These are phyloP conservation scores for Globisporangium barbulae DNA, from an alignment of 352 stramenopile genomes.

Conservation along the genomic window DNA sequence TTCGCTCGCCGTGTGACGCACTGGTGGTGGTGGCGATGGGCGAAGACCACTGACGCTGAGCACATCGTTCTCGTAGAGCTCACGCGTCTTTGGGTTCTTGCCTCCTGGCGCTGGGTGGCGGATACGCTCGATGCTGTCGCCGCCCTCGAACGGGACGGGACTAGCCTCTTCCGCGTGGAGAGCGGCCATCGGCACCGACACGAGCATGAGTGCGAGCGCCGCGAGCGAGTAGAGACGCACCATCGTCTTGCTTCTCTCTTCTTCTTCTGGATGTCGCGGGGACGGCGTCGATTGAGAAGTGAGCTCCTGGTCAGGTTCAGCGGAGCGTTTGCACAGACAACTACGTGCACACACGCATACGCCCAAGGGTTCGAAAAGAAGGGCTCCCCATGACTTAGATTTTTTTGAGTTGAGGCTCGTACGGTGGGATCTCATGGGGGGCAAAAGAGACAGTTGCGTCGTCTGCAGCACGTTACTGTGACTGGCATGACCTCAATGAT, in stretches of 20 bases:
- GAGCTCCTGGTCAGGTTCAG: neutral
- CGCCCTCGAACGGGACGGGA: neutral
- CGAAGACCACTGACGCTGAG: neutral
- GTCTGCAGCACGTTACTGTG: neutral
- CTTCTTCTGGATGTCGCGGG: neutral
- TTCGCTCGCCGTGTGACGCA: neutral
- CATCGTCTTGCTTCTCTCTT: neutral
- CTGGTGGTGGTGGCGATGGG: neutral
- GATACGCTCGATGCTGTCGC: neutral
- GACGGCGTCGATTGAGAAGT: neutral
- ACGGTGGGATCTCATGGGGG: neutral
- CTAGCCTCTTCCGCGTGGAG: neutral
- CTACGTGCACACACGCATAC: neutral
- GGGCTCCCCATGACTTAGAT: neutral
- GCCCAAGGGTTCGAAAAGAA: neutral
- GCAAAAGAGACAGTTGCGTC: neutral
- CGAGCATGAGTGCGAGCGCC: slow-evolving; percentile 4
- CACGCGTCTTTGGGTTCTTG: neutral
- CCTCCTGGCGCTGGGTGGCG: neutral
- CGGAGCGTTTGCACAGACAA: neutral
- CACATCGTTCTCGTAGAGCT: neutral
- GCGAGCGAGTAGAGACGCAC: neutral
- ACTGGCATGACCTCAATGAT: neutral
- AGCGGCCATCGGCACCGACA: neutral
- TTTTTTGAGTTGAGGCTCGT: neutral